phyloP scores from a whole-genome alignment of 2,329 filamentous ascomycete species.

The Colletotrichum sp. region DNA sequence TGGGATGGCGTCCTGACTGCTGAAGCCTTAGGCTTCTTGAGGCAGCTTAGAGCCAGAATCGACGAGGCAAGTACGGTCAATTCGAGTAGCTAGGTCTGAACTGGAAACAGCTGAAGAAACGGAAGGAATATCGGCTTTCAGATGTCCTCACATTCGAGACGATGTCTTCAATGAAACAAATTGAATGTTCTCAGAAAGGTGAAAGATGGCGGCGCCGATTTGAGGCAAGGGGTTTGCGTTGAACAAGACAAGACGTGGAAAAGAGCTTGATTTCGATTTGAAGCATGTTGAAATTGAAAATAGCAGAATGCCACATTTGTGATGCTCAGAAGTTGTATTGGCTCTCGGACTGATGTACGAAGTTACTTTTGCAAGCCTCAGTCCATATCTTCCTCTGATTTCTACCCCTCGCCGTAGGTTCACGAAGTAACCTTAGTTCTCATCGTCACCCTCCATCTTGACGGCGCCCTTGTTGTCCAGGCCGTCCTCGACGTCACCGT shows the following conservation, averaged over 20 bases:
- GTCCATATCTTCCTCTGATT: neutral
- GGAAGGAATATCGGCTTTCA: neutral
- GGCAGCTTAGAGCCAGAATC: neutral
- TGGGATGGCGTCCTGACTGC: neutral
- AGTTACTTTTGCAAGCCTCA: neutral
- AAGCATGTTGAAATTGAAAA: neutral
- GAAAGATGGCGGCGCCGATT: neutral
- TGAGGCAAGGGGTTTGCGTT: neutral
- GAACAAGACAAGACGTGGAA: neutral
- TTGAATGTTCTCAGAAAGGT: neutral
- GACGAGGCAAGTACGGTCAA: neutral
- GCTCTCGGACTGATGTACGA: neutral
- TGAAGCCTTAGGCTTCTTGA: neutral
- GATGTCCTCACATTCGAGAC: neutral
- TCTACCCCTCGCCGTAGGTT: neutral
- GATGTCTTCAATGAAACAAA: neutral
- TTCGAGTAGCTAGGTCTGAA: neutral
- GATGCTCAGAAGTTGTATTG: neutral
- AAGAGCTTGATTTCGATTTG: neutral
- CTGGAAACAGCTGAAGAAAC: neutral
- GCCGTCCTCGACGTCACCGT: neutral
- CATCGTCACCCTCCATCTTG: constrained; percentile 20
- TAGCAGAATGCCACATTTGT: neutral
- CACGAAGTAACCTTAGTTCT: neutral
- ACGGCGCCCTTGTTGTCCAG: constrained; percentile 16